Base-by-base conservation (phyloP, 495 filamentous ascomycete genomes). In the Hypoxylon trugodes region DNA sequence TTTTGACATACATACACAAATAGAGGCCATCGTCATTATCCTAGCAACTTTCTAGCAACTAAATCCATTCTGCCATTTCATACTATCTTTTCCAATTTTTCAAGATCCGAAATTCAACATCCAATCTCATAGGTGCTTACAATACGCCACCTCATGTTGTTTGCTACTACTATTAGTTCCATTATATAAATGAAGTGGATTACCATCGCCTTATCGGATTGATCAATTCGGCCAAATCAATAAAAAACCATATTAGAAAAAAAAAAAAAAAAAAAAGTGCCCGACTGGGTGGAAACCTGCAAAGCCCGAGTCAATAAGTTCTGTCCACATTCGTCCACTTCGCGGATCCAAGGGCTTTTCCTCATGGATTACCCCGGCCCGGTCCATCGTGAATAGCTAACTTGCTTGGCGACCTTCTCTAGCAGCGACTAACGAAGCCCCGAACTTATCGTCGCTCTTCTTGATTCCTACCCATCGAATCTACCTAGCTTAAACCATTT, bases 341-440 rank as follows among this genome's bases (percentile, higher is more conserved):
- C 50, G 18, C 25, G 42, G 43, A 19, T 18, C 38, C 26, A 43
- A 61, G 42, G 47, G 47, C 41, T 57, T 48, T 61, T 51, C 40
- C 64, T 62, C 58, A 67, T 67, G 64, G 64, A 67, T 67, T n/a
- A 59, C 58, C 64, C 58, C 41, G 64, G 58, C 52, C 46, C 32
- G 47, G 58, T 45, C 25, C 47, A 67, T 67, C 58, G 64, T 67
- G 64, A 59, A 62, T 59, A 67, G 64, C 64, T 62, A 28, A 62
- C 36, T 43, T 32, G 58, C 52, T 67, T 67, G 47, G 64, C 64
- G 42, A 49, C 45, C 30, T 56, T 65, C 36, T 59, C 59, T 54
- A 52, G 58, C 58, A 48, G 52, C 64, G 52, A 53, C 46, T 21
- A 43, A 54, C 25, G 9, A 46, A 40, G 25, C 25, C 40, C 25